Percentiles rank a stretch among this genome's conserved stretches.
Conservation (phyloP, 129 eudicot genomes). For the Chrysanthemum makinoi region DNA sequence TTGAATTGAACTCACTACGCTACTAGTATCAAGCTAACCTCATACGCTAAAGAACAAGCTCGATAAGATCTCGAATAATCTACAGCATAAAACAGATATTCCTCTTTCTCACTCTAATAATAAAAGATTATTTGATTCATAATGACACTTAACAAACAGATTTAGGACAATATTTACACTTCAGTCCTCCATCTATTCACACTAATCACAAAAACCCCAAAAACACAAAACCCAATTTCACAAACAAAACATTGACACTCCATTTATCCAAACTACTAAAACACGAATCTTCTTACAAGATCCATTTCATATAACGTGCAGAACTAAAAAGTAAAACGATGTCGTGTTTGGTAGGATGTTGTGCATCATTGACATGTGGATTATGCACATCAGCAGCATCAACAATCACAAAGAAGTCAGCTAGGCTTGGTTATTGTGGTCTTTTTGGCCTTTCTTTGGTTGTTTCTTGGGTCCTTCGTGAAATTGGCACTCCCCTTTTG, state of each 20-base stretch:
- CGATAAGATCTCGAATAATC: no score
- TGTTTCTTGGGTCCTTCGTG: slow-evolving; percentile 87
- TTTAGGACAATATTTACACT: no score
- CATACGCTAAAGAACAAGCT: no score
- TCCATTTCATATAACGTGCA: neutral
- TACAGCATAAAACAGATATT: no score
- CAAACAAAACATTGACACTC: neutral
- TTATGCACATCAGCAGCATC: slow-evolving; percentile 94
- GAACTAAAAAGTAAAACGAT: slow-evolving; percentile 25
- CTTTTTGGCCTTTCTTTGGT: slow-evolving; percentile 83
- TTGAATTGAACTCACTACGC: no score
- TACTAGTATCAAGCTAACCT: no score
- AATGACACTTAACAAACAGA: no score
- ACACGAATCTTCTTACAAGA: slow-evolving; percentile 18
- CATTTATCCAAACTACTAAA: neutral
- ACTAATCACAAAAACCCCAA: no score
- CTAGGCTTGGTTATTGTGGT: slow-evolving; percentile 85
- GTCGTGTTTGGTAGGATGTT: slow-evolving; percentile 85
- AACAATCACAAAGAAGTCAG: slow-evolving; percentile 71
- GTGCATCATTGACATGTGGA: slow-evolving; percentile 92
- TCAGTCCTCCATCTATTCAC: no score
- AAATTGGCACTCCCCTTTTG: slow-evolving; percentile 81
- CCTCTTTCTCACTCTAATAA: no score
- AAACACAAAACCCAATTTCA: neutral
- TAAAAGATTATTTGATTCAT: no score